These are phyloP conservation scores for Linum trigynum DNA, from an alignment of 345 rosid species.

Conservation along the genomic window DNA sequence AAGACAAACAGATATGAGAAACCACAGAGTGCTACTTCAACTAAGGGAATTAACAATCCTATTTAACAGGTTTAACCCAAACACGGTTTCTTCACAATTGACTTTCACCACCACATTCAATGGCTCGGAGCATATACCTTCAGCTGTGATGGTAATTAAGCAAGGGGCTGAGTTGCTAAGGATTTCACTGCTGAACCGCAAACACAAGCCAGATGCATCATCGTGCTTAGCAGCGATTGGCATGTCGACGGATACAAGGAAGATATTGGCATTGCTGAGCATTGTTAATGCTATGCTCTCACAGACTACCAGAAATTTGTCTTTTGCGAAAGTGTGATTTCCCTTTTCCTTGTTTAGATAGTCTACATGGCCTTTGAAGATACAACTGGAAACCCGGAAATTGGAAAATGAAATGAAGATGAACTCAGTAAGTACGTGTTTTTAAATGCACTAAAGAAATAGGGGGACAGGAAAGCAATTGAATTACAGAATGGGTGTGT, in stretches of 20 bases:
- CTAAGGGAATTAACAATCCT: constrained; percentile 58
- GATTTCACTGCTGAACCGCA: constrained; percentile 76
- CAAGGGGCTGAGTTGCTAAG: constrained; percentile 70
- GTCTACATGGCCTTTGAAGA: constrained; percentile 50
- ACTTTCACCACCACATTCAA: constrained; percentile 51
- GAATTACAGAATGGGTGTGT: too few species aligned
- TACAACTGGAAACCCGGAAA: constrained; percentile 39
- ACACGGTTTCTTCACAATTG: constrained; percentile 89
- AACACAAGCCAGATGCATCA: constrained; percentile 64
- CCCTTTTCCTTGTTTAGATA: constrained; percentile 44
- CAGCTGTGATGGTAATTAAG: constrained; percentile 60
- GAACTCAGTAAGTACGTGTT: too few species aligned
- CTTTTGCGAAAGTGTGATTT: constrained; percentile 30
- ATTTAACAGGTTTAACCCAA: constrained; percentile 78
- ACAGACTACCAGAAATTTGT: constrained; percentile 60
- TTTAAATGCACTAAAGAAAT: too few species aligned
- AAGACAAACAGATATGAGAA: neutral
- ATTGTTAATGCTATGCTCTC: constrained; percentile 62
- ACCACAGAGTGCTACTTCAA: constrained; percentile 25
- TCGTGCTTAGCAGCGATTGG: constrained; percentile 66
- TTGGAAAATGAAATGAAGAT: neutral
- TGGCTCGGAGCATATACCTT: constrained; percentile 79
- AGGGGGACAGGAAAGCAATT: too few species aligned
- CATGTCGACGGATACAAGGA: constrained; percentile 70
- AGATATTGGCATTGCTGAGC: constrained; percentile 71